phyloP scores from a whole-genome alignment of 331 rosid genomes.

The Malus hybrid region DNA sequence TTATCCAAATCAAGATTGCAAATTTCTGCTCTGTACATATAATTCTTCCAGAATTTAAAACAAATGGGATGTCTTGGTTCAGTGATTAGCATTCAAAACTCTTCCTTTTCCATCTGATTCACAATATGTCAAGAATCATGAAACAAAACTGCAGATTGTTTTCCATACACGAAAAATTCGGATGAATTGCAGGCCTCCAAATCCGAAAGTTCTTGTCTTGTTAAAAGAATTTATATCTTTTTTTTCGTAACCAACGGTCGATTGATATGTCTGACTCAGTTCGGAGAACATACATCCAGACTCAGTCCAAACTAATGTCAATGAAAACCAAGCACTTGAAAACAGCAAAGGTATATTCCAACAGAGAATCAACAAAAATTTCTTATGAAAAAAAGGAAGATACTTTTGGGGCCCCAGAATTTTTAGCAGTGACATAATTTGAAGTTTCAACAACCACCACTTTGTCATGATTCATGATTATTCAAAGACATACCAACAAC shows the following conservation, averaged over 20 bases:
- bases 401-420: background rate
- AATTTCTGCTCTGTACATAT: background rate
- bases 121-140: background rate
- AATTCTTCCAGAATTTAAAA: background rate
- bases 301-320: background rate
- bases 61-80: background rate
- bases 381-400: background rate
- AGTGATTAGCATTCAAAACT: background rate
- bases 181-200: background rate
- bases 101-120: background rate
- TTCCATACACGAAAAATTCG: conserved; percentile 4
- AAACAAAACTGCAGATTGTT: background rate
- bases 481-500: background rate
- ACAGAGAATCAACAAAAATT: background rate
- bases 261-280: background rate
- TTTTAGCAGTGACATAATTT: background rate
- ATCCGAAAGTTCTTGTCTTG: background rate
- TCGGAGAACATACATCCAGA: background rate
- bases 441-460: background rate
- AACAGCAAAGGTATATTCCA: background rate
- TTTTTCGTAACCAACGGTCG: background rate
- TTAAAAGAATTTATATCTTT: background rate
- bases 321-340: background rate
- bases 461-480: background rate
- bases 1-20: background rate